Percentiles rank a stretch among this genome's conserved stretches.
These are phyloP conservation scores for Amanita subjunquillea DNA, from an alignment of 768 basidiomycete species.

Conservation along the genomic window DNA sequence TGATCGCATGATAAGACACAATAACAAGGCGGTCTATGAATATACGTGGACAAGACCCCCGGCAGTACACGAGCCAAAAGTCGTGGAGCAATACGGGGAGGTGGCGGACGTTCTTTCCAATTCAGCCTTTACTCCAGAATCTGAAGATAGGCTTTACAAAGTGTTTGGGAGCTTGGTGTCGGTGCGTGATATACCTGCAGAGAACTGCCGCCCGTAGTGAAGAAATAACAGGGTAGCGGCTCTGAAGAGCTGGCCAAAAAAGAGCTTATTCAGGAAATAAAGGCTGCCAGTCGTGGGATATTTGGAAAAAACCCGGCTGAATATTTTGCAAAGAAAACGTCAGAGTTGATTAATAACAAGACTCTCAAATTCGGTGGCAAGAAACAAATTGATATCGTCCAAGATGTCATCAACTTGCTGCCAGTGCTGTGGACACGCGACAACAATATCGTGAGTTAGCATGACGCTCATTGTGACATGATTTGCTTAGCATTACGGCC, in stretches of 20 bases:
- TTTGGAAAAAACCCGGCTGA: slow-evolving; percentile 10
- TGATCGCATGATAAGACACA: slow-evolving; percentile 22
- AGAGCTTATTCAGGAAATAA: slow-evolving; percentile 3
- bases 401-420: slow-evolving; percentile 55
- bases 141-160: slow-evolving; percentile 21
- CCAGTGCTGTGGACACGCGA: slow-evolving; percentile 54
- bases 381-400: slow-evolving; percentile 46
- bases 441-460: slow-evolving; percentile 34
- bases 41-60: slow-evolving; percentile 55
- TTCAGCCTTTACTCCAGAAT: slow-evolving; percentile 20
- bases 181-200: not conserved
- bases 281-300: slow-evolving; percentile 9
- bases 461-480: not conserved
- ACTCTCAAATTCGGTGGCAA: slow-evolving; percentile 17
- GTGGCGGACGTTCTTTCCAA: slow-evolving; percentile 25
- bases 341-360: slow-evolving; percentile 23
- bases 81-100: slow-evolving; percentile 20
- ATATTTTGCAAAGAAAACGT: slow-evolving; percentile 24
- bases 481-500: not conserved
- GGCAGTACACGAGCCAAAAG: slow-evolving; percentile 11
- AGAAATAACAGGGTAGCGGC: not conserved
- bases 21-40: slow-evolving; percentile 22
- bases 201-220: not conserved
- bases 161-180: slow-evolving; percentile 13
- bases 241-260: not conserved